A percentile compares a stretch with the other conserved stretches of the same genome.
Evolutionary conservation across 192 early-diverging fungal genomes (phyloP).

Genomic region (Radiomyces spectabilis): DNA sequence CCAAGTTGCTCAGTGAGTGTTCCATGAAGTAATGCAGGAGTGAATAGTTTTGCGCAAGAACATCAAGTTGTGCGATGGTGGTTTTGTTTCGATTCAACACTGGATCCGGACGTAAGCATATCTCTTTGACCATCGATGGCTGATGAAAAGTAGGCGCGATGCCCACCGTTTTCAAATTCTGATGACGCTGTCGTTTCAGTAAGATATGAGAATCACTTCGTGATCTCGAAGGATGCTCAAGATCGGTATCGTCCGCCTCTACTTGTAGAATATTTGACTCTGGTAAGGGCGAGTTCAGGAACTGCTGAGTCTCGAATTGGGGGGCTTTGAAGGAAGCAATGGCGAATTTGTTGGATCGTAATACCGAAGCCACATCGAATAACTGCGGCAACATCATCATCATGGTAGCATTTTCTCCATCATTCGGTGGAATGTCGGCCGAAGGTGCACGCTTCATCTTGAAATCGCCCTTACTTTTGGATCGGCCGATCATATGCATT

Average conservation of each 20-base stretch:
- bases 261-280: neutral
- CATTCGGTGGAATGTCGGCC: too few species aligned
- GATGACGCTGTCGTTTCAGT: too few species aligned
- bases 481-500: conserved; percentile 40
- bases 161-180: neutral
- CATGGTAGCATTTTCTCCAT: neutral
- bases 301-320: neutral
- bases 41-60: conserved; percentile 9
- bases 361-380: conserved; percentile 14
- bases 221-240: neutral
- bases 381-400: conserved; percentile 6
- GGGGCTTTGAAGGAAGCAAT: neutral
- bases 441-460: conserved; percentile 3
- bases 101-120: too few species aligned
- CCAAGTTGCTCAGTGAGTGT: conserved; percentile 31
- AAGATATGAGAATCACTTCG: too few species aligned
- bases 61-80: conserved; percentile 3
- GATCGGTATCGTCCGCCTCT: neutral
- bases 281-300: neutral
- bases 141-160: neutral
- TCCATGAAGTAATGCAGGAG: conserved; percentile 29
- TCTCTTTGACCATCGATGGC: neutral
- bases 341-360: conserved; percentile 10
- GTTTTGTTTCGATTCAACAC: too few species aligned
- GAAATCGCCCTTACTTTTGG: conserved; percentile 12